Evolutionary conservation across 371 early-diverging fungal species (phyloP), one percentile per base, ranked within the genome.

Genomic region (Mucor sp.): DNA sequence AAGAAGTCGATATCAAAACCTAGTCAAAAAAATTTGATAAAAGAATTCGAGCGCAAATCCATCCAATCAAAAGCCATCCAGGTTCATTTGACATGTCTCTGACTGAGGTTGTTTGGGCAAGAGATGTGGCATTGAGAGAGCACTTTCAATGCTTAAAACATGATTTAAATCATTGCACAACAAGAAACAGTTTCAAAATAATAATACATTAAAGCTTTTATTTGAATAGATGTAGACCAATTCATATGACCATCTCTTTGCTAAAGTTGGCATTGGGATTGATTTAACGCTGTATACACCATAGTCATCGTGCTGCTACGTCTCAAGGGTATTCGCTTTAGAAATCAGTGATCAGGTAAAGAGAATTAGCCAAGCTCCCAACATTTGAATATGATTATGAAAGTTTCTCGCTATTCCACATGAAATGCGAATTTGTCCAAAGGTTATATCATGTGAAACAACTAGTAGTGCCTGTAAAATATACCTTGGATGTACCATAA

Each of bases 1-100:
- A 63, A 50, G 37, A 37, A 48, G 33, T 62, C 48, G n/a, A 27
- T 48, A 7, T 27, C 15, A 47, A 50, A 48, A 32, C 47, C 32
- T 32, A 28, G 35, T 33, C 19, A 50, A 62, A 62, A 62, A 62
- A 62, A 50, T 62, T 62, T 47, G 47, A 35, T 62, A 60, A 60
- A 19, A 44, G 47, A 61, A 61, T 17, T n/a, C 12, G 30, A 21
- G 6, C 21, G 4, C 32, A 57, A 30, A 57, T 57, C 12, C 30
- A 33, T 8, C 62, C 62, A 62, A 62, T 62, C 62, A 62, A 33
- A 53, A 14, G 14, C 11, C 14, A 14, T 6, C 5, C 12, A 41
- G 41, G 5, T 6, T 5, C 23, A 25, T 53, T 27, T 53, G 27
- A 53, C 53, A 53, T 53, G 53, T 25, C 27, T 23, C 14, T 15